Evolutionary conservation across 495 filamentous ascomycete genomes (phyloP), one percentile per base, ranked within the genome.

Genomic region (Penicillium mononematosum): DNA sequence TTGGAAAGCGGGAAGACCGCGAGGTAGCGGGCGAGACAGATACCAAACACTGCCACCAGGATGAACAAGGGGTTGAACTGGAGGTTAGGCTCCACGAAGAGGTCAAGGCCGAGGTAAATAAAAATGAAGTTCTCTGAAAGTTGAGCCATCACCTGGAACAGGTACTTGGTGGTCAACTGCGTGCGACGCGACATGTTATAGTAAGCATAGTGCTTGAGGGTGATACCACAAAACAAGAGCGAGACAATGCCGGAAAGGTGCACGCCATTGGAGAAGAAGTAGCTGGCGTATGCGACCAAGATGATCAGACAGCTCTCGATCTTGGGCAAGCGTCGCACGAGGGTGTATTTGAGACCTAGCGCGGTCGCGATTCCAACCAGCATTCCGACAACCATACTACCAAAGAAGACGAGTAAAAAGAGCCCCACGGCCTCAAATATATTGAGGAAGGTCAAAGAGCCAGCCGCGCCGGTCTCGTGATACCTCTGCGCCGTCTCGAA

Each of bases 161-260:
- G 82, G 75, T 96, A 98, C 70, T 98, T 98, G 52, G 95, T 98
- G 17, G 94, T 97, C 63, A 98, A 83, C 67, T 98, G 94, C 20
- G 95, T 96, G 43, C 94, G 88, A 43, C 94, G 87, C 29, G 94
- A 98, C 94, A 98, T 98, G 76, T 98, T 98, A 78, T 96, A 97
- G 77, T 98, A 98, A 42, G 94, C 94, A 66, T 98, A 98, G 70
- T 98, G 94, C 70, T 98, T 98, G 34, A 98, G 80, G 8, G 94
- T 96, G 58, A 98, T 98, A 31, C 94, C 94, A 71, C 95, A 98
- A 77, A 98, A 98, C 11, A 98, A 78, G 54, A 98, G 81, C 17
- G 94, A 94, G 52, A 98, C 94, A 63, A 98, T 98, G 55, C 94
- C 94, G 57, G 95, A 98, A 81, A 98, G 89, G 67, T 89, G 83